Evolutionary conservation across 768 basidiomycete species (phyloP).

Genomic region (Astraeus odoratus): DNA sequence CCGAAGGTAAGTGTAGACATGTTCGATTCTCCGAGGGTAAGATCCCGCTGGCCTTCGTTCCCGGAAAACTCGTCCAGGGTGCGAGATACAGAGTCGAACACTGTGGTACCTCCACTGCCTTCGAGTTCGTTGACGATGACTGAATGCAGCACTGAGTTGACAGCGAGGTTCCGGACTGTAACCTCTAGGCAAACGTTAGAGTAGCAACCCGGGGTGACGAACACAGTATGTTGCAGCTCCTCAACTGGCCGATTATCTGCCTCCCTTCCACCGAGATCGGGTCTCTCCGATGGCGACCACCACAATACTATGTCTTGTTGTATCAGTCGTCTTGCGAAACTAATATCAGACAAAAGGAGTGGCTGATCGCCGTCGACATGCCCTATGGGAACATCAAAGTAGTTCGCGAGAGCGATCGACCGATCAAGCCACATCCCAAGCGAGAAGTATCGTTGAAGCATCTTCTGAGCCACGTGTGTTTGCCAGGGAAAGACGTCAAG

Average conservation of each 20-base stretch:
- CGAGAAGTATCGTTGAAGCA: constrained; percentile 77
- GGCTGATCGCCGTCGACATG: constrained; percentile 90
- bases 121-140: constrained; percentile 95
- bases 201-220: constrained; percentile 79
- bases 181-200: constrained; percentile 90
- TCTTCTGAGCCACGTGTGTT: constrained; percentile 68
- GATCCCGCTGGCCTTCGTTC: constrained; percentile 47
- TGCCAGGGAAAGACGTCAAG: constrained; percentile 90
- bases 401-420: constrained; percentile 72
- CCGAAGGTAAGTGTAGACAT: constrained; percentile 83
- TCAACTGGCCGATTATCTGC: constrained; percentile 72
- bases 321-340: constrained; percentile 80
- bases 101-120: constrained; percentile 87
- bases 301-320: constrained; percentile 90
- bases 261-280: constrained; percentile 92
- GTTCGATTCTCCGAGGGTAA: constrained; percentile 84
- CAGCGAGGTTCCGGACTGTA: constrained; percentile 84
- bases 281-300: constrained; percentile 89
- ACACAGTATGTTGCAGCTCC: constrained; percentile 80
- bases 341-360: constrained; percentile 81
- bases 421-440: constrained; percentile 77
- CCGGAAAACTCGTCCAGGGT: constrained; percentile 87
- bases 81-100: constrained; percentile 88
- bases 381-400: constrained; percentile 89
- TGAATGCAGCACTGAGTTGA: constrained; percentile 91